Evolutionary conservation across 768 basidiomycete genomes (phyloP), one percentile per base, ranked within the genome.

Genomic region (Panaeolus cyanescens): DNA sequence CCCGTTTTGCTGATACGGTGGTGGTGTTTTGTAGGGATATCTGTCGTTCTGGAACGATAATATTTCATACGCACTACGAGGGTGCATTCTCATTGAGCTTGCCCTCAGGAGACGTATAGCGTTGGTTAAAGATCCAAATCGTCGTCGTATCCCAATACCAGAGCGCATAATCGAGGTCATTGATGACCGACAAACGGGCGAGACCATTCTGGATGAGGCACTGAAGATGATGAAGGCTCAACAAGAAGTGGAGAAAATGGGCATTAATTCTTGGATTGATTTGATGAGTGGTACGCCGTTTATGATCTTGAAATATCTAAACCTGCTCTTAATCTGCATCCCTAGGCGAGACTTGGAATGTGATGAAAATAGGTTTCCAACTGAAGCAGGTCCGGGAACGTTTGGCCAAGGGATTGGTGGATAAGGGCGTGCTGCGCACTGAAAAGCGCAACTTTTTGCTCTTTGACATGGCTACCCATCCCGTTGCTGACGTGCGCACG

Each of bases 41-140:
- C 86, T 99, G 36, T 96, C 95, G 1, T 99, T 99, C 73, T 99
- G 96, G 96, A 99, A 99, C 77, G 96, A 99, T 81, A 99, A 98
- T 77, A 99, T 99, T 66, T 97, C 95, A 0, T 99, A 99, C 75
- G 96, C 96, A 13, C 84, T 99, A 2, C 88, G 97, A n/a, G 97
- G 97, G 4, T 98, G 96, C 74, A 98, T 99, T 69, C 85, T 99
- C 63, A 90, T 99, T 59, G 96, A 99, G 73, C 90, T 99, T 62
- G 96, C 96, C 0, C 85, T 99, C n/a, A 87, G 96, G 39, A 84
- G 95, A 60, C 85, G 97, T 36, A 97, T 99, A 75, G 95, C 93
- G 2, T 85, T 98, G 62, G 90, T 95, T 56, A 85, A 85, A 66
- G 96, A 99, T 70, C 88, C 91, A 20, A 80, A 88, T 65, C 85